These are phyloP conservation scores for Emergomyces orientalis DNA, from an alignment of 2,329 filamentous ascomycete genomes.

Conservation along the genomic window DNA sequence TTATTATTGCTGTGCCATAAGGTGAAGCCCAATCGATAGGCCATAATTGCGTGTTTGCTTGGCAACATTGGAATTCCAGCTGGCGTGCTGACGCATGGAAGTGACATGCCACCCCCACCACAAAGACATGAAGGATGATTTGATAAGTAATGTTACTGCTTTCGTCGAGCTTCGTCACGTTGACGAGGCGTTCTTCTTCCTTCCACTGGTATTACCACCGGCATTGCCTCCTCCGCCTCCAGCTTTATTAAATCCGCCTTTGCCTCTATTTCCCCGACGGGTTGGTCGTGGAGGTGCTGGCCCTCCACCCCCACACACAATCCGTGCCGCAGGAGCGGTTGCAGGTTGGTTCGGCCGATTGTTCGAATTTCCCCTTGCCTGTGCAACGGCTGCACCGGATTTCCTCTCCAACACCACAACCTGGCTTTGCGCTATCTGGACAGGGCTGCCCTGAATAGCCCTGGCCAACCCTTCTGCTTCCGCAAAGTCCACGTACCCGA, in stretches of 20 bases:
- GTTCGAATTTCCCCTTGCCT: constrained; percentile 7
- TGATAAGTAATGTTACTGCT: not conserved
- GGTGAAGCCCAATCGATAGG: too few species aligned
- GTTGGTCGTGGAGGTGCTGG: not conserved
- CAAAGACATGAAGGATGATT: too few species aligned
- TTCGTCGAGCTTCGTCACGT: not conserved
- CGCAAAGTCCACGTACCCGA: constrained; percentile 84
- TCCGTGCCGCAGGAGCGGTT: not conserved
- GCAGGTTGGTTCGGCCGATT: constrained; percentile 8
- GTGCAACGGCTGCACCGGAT: constrained; percentile 11
- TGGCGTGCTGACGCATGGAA: too few species aligned
- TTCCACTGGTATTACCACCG: not conserved
- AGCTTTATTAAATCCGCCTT: constrained; percentile 1
- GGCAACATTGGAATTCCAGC: too few species aligned
- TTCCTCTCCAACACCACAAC: constrained; percentile 70
- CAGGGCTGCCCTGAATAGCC: constrained; percentile 70
- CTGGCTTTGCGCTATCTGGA: constrained; percentile 72
- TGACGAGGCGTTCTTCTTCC: not conserved
- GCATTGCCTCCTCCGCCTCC: not conserved
- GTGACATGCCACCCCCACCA: too few species aligned
- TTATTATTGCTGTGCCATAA: too few species aligned
- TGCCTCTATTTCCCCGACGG: constrained; percentile 2
- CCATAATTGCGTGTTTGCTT: too few species aligned
- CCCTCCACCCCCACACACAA: not conserved
- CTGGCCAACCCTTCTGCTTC: constrained; percentile 63